phyloP scores from a whole-genome alignment of 176 grass and related monocot species.

The Juncus inflexus region DNA sequence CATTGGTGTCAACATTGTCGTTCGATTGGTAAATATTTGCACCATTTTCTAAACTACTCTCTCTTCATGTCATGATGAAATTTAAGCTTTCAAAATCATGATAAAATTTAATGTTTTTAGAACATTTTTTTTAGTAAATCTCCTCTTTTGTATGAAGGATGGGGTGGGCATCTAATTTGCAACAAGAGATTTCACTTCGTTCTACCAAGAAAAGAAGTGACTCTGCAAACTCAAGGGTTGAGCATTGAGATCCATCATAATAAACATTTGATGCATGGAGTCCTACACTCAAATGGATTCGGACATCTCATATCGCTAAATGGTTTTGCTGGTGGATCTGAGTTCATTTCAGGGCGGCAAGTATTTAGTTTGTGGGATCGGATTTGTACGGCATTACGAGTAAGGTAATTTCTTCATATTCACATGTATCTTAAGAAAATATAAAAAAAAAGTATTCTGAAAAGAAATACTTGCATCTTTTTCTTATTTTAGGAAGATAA shows the following conservation, averaged over 20 bases:
- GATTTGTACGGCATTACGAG: constrained; percentile 56
- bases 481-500: constrained; percentile 53
- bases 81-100: too few relatives aligned
- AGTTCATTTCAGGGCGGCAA: constrained; percentile 76
- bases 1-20: constrained; percentile 58
- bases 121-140: not conserved
- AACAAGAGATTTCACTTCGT: constrained; percentile 93
- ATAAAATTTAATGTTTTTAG: too few relatives aligned
- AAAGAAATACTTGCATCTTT: not conserved
- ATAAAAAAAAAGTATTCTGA: not conserved
- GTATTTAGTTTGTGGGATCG: constrained; percentile 87
- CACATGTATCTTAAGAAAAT: not conserved
- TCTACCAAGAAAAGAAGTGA: constrained; percentile 51
- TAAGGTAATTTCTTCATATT: constrained; percentile 38
- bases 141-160: constrained; percentile 44
- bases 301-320: constrained; percentile 73
- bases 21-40: constrained; percentile 43
- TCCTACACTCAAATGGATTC: constrained; percentile 84
- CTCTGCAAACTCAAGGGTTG: constrained; percentile 37
- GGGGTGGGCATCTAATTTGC: constrained; percentile 76
- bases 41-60: too few relatives aligned
- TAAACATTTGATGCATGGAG: constrained; percentile 62
- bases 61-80: too few relatives aligned
- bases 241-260: constrained; percentile 36
- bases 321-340: constrained; percentile 67